Percentiles rank a stretch among this genome's conserved stretches.
Evolutionary conservation across 257 asterid genomes (phyloP).

Genomic region (Solanum clarkiae): DNA sequence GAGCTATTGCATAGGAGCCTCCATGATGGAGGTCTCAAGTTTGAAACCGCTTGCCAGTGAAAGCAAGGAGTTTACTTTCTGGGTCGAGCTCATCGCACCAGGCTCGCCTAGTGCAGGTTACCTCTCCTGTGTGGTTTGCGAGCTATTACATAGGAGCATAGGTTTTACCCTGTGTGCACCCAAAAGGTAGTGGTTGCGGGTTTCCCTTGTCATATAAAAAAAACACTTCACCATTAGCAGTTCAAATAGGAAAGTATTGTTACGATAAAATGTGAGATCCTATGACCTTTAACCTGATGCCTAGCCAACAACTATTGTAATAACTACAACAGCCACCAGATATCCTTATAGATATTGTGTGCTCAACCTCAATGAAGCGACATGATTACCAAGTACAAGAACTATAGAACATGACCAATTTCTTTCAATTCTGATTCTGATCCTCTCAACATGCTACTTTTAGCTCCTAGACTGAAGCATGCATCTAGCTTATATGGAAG

Average conservation of each 20-base stretch:
- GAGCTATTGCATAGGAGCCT: too few species aligned
- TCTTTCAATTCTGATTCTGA: not conserved
- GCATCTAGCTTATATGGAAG: not conserved
- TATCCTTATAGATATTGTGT: not conserved
- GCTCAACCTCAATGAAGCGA: not conserved
- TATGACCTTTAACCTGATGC: not conserved
- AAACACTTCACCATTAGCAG: not conserved
- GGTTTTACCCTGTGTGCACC: too few species aligned
- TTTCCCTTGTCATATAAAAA: too few species aligned
- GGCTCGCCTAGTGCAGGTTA: too few species aligned
- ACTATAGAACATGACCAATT: not conserved
- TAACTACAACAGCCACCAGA: not conserved
- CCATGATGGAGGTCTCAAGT: too few species aligned
- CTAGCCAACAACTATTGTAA: not conserved
- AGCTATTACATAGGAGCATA: too few species aligned
- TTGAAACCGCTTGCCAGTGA: too few species aligned
- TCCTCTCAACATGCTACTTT: not conserved
- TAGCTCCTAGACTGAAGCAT: not conserved
- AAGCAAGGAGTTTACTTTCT: too few species aligned
- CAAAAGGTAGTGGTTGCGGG: too few species aligned
- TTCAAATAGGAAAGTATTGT: not conserved
- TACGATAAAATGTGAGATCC: not conserved
- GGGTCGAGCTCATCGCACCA: too few species aligned
- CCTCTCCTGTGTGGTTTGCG: too few species aligned
- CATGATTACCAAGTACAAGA: not conserved